A percentile compares a stretch with the other conserved stretches of the same genome.
Conservation (phyloP, 352 stramenopile species). For the Phytophthora foliorum region DNA sequence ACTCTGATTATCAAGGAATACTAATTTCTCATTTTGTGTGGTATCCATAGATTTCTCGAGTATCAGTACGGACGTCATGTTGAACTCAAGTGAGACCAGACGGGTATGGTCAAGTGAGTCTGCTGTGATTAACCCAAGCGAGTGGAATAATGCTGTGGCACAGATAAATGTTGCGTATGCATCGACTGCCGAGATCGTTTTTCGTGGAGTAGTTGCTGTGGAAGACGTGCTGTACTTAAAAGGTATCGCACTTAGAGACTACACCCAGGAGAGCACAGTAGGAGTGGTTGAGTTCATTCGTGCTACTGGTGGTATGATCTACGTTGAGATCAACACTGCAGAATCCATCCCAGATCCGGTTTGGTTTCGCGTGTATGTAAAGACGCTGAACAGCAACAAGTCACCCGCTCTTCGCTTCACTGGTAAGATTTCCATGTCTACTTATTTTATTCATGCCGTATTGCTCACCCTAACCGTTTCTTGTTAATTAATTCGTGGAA, state of each 20-base stretch:
- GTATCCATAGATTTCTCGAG: conserved; percentile 45
- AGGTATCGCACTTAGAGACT: conserved; percentile 36
- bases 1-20: background rate
- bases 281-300: conserved; percentile 35
- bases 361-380: conserved; percentile 52
- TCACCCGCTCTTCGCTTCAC: conserved; percentile 33
- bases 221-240: conserved; percentile 55
- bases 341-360: conserved; percentile 18
- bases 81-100: conserved; percentile 35
- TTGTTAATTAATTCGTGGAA: conserved; percentile 17
- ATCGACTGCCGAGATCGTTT: conserved; percentile 42
- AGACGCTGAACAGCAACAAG: conserved; percentile 1
- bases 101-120: conserved; percentile 51
- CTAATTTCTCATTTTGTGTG: background rate
- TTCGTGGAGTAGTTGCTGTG: conserved; percentile 33
- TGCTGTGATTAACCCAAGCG: background rate
- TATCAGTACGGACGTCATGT: conserved; percentile 42
- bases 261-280: conserved; percentile 7
- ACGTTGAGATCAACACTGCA: conserved; percentile 23
- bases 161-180: conserved; percentile 31
- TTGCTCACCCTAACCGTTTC: conserved; percentile 2
- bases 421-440: conserved; percentile 32
- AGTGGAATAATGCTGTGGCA: conserved; percentile 44
- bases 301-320: conserved; percentile 58
- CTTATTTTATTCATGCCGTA: background rate